Base-by-base conservation (phyloP, 306 rosid species). In the Corylus heterophylla region DNA sequence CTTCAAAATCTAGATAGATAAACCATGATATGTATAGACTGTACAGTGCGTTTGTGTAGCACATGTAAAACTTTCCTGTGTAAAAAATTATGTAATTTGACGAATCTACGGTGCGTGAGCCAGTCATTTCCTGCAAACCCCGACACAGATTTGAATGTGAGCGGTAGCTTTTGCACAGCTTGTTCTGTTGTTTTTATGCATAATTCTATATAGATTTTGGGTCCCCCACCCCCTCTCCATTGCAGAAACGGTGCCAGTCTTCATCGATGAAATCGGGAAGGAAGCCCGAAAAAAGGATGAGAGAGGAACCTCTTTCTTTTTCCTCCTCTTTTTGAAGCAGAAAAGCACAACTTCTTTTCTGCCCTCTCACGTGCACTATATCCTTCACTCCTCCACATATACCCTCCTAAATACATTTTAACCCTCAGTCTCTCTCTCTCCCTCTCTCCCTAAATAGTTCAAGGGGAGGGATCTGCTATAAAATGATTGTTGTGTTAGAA, bases 141-240 rank as follows among this genome's bases (percentile, higher is more conserved):
- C 90, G 87, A 89, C 90, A 86, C 89, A 86, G 95, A 89, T 90
- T 89, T 92, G 95, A 90, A 90, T 86, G 93, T 79, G 95, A 85
- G 84, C 86, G 56, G 91, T 88, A 80, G 88, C 93, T 86, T 81
- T 87, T 82, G 80, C 92, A 85, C 93, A 90, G 95, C 91, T 89
- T 67, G 85, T 86, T 85, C 2, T 77, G 81, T 87, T 92, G 97
- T 90, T 89, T 89, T 82, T 86, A 85, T 90, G 89, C 92, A 54
- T 82, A 89, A 82, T 89, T 90, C 93, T 81, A 90, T 87, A 86
- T 87, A 80, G 92, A 92, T 90, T 48, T 90, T 89, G 92, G 92
- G 95, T 79, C 97, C 95, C 89, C 84, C 84, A 56, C 74, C 69
- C 61, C 29, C 83, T n/a, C 69, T 51, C 79, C 66, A 54, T 76